These are phyloP conservation scores for Starmerella lactis-condensi DNA, from an alignment of 805 yeast species.

Conservation along the genomic window DNA sequence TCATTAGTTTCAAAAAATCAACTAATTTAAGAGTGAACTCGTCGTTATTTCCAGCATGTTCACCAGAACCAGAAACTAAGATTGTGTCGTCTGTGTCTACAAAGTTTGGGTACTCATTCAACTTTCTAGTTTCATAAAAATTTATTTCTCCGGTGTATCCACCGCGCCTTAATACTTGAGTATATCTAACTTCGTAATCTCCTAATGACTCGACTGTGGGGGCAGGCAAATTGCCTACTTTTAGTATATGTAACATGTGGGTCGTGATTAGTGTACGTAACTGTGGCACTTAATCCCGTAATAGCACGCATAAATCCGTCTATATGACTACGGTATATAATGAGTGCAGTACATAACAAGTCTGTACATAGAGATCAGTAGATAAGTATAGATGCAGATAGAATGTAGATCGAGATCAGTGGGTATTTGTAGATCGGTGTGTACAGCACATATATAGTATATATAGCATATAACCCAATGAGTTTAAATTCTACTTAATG, in stretches of 20 bases:
- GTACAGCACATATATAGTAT: too few relatives aligned
- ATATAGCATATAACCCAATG: too few relatives aligned
- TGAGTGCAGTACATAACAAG: too few relatives aligned
- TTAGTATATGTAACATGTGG: constrained; percentile 20
- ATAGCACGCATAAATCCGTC: too few relatives aligned
- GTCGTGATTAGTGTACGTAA: not conserved
- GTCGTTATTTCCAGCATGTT: constrained; percentile 21
- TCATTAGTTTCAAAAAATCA: constrained; percentile 15
- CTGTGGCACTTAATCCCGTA: not conserved
- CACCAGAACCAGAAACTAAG: constrained; percentile 25
- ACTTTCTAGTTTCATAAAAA: constrained; percentile 19
- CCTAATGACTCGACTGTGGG: constrained; percentile 18
- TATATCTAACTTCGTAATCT: constrained; percentile 22
- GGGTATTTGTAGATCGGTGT: too few relatives aligned
- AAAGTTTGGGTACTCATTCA: constrained; percentile 17
- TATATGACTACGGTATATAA: too few relatives aligned
- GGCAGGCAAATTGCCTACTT: constrained; percentile 21
- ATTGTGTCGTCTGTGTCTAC: constrained; percentile 19
- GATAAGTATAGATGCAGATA: too few relatives aligned
- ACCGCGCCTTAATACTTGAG: constrained; percentile 17
- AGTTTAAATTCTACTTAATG: too few relatives aligned
- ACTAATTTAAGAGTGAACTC: constrained; percentile 24
- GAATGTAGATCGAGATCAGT: too few relatives aligned
- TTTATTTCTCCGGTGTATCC: constrained; percentile 13
- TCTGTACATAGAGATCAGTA: too few relatives aligned